Conservation (phyloP, 176 grass and related monocot species). For the Aegilops bicornis region DNA sequence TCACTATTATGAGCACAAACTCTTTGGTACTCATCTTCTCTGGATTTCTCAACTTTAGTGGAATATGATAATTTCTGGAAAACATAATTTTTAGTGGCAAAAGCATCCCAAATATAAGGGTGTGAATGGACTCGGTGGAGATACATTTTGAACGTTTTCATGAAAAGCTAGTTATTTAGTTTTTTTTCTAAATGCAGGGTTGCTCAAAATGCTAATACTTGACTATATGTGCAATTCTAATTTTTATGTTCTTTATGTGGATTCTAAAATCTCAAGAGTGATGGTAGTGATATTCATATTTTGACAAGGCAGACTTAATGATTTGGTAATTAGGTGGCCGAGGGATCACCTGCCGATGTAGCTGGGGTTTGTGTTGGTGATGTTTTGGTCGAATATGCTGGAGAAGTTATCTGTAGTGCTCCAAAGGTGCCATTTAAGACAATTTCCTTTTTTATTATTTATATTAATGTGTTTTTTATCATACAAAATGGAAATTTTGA, state of each 20-base stretch:
- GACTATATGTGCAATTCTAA: no score
- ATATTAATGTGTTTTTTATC: neutral
- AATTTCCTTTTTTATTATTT: neutral
- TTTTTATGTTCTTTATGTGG: no score
- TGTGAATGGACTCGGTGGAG: neutral
- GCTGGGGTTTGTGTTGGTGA: constrained; percentile 3
- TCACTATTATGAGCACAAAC: neutral
- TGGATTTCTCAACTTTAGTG: neutral
- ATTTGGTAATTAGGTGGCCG: neutral
- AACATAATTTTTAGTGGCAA: no score
- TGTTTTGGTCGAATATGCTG: neutral
- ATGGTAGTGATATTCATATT: neutral
- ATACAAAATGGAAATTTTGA: neutral
- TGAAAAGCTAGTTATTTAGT: no score
- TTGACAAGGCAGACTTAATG: neutral
- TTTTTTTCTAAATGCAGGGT: neutral
- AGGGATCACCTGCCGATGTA: constrained; percentile 7
- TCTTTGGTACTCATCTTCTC: neutral
- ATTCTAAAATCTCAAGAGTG: no score
- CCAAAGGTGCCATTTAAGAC: neutral
- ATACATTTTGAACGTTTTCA: no score
- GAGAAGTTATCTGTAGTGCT: neutral
- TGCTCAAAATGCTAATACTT: no score
- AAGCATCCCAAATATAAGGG: neutral
- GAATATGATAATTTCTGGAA: neutral